Conservation (phyloP, 352 stramenopile species). For the Pythium folliculosum region DNA sequence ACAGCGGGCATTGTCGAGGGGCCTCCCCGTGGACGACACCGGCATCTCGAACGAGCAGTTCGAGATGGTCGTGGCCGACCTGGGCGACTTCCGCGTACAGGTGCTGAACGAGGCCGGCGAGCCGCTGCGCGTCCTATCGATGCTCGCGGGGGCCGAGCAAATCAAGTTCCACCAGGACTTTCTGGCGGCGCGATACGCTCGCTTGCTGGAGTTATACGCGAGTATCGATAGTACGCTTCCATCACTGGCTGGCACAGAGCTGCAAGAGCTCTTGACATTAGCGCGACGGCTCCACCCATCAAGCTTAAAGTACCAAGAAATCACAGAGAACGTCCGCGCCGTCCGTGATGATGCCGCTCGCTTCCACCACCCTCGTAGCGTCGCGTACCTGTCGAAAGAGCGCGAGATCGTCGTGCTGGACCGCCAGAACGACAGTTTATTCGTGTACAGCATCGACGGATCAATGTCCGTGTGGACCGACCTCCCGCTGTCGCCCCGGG, state of each 20-base stretch:
- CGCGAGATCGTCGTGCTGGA: constrained; percentile 51
- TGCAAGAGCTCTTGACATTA: constrained; percentile 40
- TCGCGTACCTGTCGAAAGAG: constrained; percentile 38
- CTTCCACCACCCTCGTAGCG: constrained; percentile 50
- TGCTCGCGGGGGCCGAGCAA: constrained; percentile 47
- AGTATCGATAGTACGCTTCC: constrained; percentile 25
- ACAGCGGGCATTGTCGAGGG: constrained; percentile 43
- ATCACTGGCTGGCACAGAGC: constrained; percentile 30
- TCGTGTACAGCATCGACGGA: constrained; percentile 56
- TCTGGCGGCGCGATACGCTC: constrained; percentile 24
- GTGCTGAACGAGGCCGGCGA: constrained; percentile 62
- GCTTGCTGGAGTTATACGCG: constrained; percentile 38
- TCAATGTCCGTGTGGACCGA: constrained; percentile 44
- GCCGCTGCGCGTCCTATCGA: constrained; percentile 51
- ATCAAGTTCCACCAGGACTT: constrained; percentile 42
- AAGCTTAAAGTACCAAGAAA: constrained; percentile 33
- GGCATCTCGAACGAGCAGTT: constrained; percentile 67
- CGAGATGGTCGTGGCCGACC: constrained; percentile 62
- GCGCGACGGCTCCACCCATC: constrained; percentile 47
- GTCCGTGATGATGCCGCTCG: constrained; percentile 33
- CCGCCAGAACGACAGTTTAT: constrained; percentile 49
- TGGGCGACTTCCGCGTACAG: constrained; percentile 69
- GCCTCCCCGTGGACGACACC: constrained; percentile 32
- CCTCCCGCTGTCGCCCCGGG: constrained; percentile 6
- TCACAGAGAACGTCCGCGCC: constrained; percentile 35